A percentile compares a stretch with the other conserved stretches of the same genome.
phyloP scores from a whole-genome alignment of 768 basidiomycete species.

The Suillus ampliporus region DNA sequence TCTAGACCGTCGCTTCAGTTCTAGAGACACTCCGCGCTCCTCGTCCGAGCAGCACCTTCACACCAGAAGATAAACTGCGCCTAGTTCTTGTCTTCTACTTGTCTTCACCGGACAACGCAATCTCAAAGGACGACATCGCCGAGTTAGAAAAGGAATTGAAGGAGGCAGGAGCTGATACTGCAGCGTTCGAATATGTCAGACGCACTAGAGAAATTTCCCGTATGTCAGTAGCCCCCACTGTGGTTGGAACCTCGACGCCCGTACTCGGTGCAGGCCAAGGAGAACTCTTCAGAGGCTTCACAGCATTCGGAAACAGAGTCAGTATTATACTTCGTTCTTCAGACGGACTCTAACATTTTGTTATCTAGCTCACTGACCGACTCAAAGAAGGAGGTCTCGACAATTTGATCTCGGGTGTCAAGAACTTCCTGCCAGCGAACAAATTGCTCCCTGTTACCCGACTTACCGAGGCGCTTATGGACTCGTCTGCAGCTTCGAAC shows the following conservation, averaged over 20 bases:
- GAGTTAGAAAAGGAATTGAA: constrained; percentile 91
- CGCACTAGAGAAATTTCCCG: constrained; percentile 89
- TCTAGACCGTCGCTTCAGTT: constrained; percentile 75
- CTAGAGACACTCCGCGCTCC: constrained; percentile 86
- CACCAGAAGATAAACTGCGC: constrained; percentile 85
- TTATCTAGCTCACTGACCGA: constrained; percentile 81
- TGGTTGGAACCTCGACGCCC: constrained; percentile 68
- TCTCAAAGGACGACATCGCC: constrained; percentile 86
- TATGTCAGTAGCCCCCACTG: constrained; percentile 80
- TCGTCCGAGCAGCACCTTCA: constrained; percentile 68
- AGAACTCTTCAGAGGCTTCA: constrained; percentile 94
- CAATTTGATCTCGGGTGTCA: constrained; percentile 96
- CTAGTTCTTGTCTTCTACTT: constrained; percentile 96
- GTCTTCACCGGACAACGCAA: constrained; percentile 77
- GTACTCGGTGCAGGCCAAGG: constrained; percentile 72
- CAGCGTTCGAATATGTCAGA: constrained; percentile 92
- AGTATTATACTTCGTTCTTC: constrained; percentile 26
- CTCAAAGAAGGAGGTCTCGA: constrained; percentile 96
- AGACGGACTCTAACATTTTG: constrained; percentile 6
- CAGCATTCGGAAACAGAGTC: constrained; percentile 88
- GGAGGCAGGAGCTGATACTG: constrained; percentile 76
- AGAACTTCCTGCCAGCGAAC: constrained; percentile 95
- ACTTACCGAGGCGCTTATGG: constrained; percentile 95
- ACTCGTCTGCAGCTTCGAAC: constrained; percentile 91
- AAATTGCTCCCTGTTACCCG: constrained; percentile 93